Base-by-base conservation (phyloP, 2,329 filamentous ascomycete genomes). In the Aureobasidium musti region DNA sequence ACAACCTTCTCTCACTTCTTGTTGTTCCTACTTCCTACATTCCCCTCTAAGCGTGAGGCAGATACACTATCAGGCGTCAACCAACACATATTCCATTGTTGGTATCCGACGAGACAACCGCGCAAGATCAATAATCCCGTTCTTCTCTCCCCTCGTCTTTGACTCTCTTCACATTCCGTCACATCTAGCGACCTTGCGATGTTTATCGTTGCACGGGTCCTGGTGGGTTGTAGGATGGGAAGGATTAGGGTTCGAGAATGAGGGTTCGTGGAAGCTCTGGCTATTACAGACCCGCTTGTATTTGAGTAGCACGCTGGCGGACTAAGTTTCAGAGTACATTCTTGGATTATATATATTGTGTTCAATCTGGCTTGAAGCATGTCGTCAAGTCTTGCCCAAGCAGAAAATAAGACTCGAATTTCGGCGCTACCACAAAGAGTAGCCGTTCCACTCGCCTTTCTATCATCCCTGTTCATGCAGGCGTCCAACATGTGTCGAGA, bases 21-120 rank as follows among this genome's bases (percentile, higher is more conserved):
- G 23, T 13, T 19, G 49, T 49, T 49, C 66, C 64, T 45, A 68
- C 30, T 52, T 30, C 45, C 65, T 61, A 33, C 41, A 59, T n/a
- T 17, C 13, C n/a, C 28, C 14, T 39, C 43, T 19, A 56, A 65
- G 50, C 64, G 72, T 71, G 73, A 72, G 69, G 71, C 70, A 71
- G 73, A 74, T 74, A 73, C 74, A 73, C 74, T 73, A 67, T 70
- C 60, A 72, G 71, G 72, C 74, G 73, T 70, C 68, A 72, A 68
- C 68, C 73, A 70, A 65, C 69, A 66, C 41, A 50, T 30, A 26
- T 54, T 67, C 68, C 43, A 72, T 60, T 66, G 52, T 54, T 66
- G 64, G 72, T 69, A 69, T 72, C 52, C 45, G 52, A 66, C 64
- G 53, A 59, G 64, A 57, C 64, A 60, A 59, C 54, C 52, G 54